Evolutionary conservation across 2,329 filamentous ascomycete genomes (phyloP), one percentile per base, ranked within the genome.

Genomic region (Ophiocordyceps polyrhachis-furcata): DNA sequence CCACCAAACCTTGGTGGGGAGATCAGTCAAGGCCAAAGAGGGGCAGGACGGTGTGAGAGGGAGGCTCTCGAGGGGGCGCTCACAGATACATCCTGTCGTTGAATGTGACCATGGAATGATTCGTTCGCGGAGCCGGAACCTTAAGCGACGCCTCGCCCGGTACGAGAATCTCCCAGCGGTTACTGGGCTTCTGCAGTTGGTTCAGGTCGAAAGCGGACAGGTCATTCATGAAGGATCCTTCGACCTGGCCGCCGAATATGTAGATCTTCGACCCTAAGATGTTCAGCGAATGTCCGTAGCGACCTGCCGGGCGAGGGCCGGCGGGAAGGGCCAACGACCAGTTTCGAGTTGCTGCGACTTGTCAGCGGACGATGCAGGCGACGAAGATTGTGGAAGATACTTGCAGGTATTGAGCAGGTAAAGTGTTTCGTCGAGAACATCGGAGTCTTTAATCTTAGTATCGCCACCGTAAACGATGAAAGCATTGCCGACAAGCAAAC

Each of bases 391-490:
- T 15, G n/a, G 20, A 14, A 15, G 23, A 4, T 44, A 70, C 89
- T 66, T 71, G 96, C 91, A 95, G 43, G 91, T 98, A 65, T 98
- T 98, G 44, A 98, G 71, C 43, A 98, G 73, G 63, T 98, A 98
- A 13, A 98, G 68, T 0, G 91, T 96, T 64, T 98, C 89, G 56
- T 98, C 91, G 47, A 98, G 68, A 43, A 84, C 72, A 62, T 98
- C 91, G 29, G 78, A 76, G 56, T 96, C 91, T 45, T 95, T 87
- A 58, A 94, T 82, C 63, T 98, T 98, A 44, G 91, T 98, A 61
- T 98, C 93, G 58, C 91, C 91, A 43, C 91, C 93, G 58, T 96
- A 98, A 13, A 98, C 91, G 53, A 98, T 98, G 60, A 96, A 98
- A 0, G 91, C 91, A 62, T 98, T 98, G 47, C 93, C 93, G 45